These are phyloP conservation scores for Podaxis rugospora DNA, from an alignment of 768 basidiomycete species.

Conservation along the genomic window DNA sequence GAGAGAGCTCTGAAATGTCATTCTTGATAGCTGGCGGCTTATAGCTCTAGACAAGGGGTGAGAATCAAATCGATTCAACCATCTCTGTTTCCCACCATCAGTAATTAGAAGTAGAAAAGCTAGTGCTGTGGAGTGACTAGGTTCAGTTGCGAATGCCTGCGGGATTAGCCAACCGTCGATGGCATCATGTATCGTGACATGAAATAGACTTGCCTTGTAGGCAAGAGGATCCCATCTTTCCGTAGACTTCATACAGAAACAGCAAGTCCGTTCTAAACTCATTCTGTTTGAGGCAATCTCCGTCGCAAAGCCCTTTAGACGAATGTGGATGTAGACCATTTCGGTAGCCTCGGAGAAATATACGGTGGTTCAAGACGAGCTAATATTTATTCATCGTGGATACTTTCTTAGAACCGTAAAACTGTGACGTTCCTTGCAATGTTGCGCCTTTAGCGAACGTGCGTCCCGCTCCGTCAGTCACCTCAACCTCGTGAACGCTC, in stretches of 20 bases:
- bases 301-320: neutral
- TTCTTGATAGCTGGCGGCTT: neutral
- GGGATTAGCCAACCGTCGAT: neutral
- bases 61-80: neutral
- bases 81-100: neutral
- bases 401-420: neutral
- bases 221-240: neutral
- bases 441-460: neutral
- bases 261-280: neutral
- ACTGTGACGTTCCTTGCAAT: neutral
- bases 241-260: neutral
- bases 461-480: neutral
- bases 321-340: neutral
- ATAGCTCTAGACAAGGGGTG: neutral
- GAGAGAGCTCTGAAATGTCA: neutral
- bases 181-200: neutral
- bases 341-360: neutral
- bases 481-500: neutral
- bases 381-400: neutral
- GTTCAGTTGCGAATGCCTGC: neutral
- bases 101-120: neutral
- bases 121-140: neutral
- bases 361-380: neutral
- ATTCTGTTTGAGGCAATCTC: conserved; percentile 1
- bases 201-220: neutral